phyloP scores from a whole-genome alignment of 352 stramenopile genomes.

The Globisporangium heterothallicum region DNA sequence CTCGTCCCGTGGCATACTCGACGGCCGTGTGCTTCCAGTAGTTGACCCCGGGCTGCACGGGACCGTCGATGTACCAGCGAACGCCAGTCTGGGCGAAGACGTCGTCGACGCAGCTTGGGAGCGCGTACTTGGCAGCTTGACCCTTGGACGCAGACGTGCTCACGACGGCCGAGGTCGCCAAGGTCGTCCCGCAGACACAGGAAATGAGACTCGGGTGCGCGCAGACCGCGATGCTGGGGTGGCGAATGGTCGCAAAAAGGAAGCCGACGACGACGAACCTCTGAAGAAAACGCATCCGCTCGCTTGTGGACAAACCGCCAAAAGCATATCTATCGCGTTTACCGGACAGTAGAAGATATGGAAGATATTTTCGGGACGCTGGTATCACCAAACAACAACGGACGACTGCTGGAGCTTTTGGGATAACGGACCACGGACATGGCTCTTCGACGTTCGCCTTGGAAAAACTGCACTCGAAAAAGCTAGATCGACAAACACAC shows the following conservation, averaged over 20 bases:
- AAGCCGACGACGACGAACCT: not conserved
- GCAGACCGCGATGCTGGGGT: not conserved
- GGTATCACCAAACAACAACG: too few species aligned
- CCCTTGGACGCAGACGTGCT: conserved; percentile 24
- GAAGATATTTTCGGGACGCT: too few species aligned
- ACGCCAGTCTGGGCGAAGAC: conserved; percentile 79
- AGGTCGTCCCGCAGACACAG: conserved; percentile 70
- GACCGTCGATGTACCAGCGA: conserved; percentile 76
- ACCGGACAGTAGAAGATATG: too few species aligned
- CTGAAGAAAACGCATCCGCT: not conserved
- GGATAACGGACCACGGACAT: too few species aligned
- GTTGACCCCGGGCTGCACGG: conserved; percentile 38
- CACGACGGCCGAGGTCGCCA: conserved; percentile 52
- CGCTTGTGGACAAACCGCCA: too few species aligned
- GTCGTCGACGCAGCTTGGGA: conserved; percentile 68
- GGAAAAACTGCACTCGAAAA: too few species aligned
- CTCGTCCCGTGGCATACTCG: conserved; percentile 44
- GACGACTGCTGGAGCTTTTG: too few species aligned
- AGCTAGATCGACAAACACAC: too few species aligned
- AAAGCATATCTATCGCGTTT: too few species aligned
- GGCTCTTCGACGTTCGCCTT: too few species aligned
- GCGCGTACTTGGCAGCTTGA: conserved; percentile 45
- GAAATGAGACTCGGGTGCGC: conserved; percentile 63
- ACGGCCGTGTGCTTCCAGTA: conserved; percentile 50
- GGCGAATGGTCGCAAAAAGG: not conserved